Evolutionary conservation across 2,329 filamentous ascomycete species (phyloP).

Genomic region (Diaporthe citrichinensis): DNA sequence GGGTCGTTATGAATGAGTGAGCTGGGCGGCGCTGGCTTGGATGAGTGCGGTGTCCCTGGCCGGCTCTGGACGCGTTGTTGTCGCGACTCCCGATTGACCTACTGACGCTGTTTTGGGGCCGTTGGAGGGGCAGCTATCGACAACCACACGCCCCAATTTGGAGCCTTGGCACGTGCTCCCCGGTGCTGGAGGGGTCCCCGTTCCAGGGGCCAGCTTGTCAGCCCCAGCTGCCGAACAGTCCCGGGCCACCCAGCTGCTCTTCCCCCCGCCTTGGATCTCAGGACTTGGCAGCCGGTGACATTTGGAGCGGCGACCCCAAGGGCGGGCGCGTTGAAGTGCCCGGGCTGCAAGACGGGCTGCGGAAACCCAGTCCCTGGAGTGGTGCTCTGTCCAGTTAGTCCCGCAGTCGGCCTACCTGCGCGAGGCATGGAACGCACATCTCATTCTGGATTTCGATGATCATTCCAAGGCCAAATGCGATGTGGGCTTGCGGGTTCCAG

Average conservation of each 20-base stretch:
- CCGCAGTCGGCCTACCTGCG: background rate
- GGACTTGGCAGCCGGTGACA: slow-evolving; percentile 8
- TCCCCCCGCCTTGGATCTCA: background rate
- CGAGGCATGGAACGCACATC: slow-evolving; percentile 15
- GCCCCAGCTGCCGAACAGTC: slow-evolving; percentile 10
- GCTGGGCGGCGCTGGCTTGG: background rate
- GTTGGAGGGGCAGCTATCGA: slow-evolving; percentile 31
- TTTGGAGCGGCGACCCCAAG: slow-evolving; percentile 1
- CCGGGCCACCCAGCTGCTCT: background rate
- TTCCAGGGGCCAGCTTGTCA: slow-evolving; percentile 12
- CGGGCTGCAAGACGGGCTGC: background rate
- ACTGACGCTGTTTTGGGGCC: background rate
- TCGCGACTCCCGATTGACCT: slow-evolving; percentile 5
- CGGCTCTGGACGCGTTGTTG: slow-evolving; percentile 28
- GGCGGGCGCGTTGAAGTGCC: background rate
- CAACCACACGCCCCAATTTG: background rate
- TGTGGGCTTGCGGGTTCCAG: slow-evolving; percentile 33
- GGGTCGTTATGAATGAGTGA: background rate
- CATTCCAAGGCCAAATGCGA: slow-evolving; percentile 24
- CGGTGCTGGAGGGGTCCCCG: slow-evolving; percentile 14
- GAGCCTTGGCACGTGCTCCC: slow-evolving; percentile 15
- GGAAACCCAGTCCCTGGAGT: background rate
- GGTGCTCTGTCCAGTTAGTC: background rate
- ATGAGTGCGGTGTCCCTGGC: background rate
- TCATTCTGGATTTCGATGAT: slow-evolving; percentile 24